A percentile compares a stretch with the other conserved stretches of the same genome.
Evolutionary conservation across 164 flowering plant species (phyloP).

Genomic region (Macadamia integrifolia): DNA sequence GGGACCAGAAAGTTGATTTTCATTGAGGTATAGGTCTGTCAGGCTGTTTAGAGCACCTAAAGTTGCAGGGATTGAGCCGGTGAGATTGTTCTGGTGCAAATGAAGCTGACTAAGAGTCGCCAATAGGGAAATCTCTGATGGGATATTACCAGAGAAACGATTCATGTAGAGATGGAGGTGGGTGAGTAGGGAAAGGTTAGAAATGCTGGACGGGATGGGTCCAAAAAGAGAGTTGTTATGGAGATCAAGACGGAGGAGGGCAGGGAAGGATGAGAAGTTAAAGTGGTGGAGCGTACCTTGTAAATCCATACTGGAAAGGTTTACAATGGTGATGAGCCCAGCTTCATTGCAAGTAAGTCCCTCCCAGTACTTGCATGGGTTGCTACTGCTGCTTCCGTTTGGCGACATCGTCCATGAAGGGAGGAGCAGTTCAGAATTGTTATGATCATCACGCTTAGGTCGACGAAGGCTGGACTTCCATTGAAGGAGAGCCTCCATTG

Average conservation of each 20-base stretch:
- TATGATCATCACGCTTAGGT: not conserved
- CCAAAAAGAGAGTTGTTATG: slow-evolving; percentile 7
- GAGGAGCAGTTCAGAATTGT: not conserved
- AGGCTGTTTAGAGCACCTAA: not conserved
- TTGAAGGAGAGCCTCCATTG: not conserved
- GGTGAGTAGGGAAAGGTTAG: slow-evolving; percentile 6
- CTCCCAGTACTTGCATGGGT: slow-evolving; percentile 9
- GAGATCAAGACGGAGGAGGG: not conserved
- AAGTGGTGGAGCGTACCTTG: not conserved
- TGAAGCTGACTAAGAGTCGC: not conserved
- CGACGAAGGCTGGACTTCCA: slow-evolving; percentile 10
- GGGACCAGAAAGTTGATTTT: not conserved
- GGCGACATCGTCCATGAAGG: not conserved
- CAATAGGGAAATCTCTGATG: slow-evolving; percentile 8
- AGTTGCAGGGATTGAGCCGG: not conserved
- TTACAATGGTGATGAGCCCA: not conserved
- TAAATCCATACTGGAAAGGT: not conserved
- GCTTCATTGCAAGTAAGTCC: slow-evolving; percentile 3
- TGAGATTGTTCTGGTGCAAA: not conserved
- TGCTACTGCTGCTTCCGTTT: not conserved
- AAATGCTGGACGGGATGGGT: slow-evolving; percentile 12
- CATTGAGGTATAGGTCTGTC: not conserved
- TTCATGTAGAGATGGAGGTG: slow-evolving; percentile 8
- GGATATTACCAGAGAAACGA: slow-evolving; percentile 11
- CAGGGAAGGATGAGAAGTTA: slow-evolving; percentile 4